Evolutionary conservation across 1,139 yeast genomes (phyloP), one percentile per base, ranked within the genome.

Genomic region (Sugiyamaella pinicola): DNA sequence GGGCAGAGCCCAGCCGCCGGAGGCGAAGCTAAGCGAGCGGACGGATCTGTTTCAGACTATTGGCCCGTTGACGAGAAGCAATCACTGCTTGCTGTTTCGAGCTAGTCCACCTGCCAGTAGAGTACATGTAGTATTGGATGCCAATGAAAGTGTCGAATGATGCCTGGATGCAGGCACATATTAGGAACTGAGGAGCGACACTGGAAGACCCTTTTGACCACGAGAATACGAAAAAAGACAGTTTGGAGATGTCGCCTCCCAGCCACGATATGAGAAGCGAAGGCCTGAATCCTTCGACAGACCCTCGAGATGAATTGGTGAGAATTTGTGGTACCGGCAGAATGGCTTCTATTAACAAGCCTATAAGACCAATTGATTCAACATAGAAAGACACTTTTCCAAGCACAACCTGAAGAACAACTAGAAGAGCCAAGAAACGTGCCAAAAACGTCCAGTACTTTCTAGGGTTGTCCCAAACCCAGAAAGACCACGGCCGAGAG

Each of bases 241-340:
- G 78, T 66, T 90, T 90, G 37, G 89, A 80, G 44, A 85, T 73
- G 70, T 90, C 97, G 49, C 97, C 96, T 56, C 93, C 85, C 8
- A 90, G 73, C 97, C 97, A 90, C 62, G 93, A 85, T 28, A 88
- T 72, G 46, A 90, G 69, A 48, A 90, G 73, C 34, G 91, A 80
- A 44, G 84, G 74, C 62, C 90, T 85, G 71, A 90, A 89, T 57
- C 93, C 93, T 60, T 85, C 85, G 5, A 86, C 83, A 0, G 88
- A 81, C 61, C 83, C 81, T 26, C 87, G 69, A 55, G 91, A 75
- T 64, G 83, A 79, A 52, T 88, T 78, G 55, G 88, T 74, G 29
- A 91, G 73, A 47, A 90, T 87, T 69, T 90, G 97, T 0, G 97
- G 97, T 49, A 90, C 72, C 2, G 97, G 97, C 54, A 90, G 74